phyloP scores from a whole-genome alignment of 2,329 filamentous ascomycete species.

The Penicillium expansum region DNA sequence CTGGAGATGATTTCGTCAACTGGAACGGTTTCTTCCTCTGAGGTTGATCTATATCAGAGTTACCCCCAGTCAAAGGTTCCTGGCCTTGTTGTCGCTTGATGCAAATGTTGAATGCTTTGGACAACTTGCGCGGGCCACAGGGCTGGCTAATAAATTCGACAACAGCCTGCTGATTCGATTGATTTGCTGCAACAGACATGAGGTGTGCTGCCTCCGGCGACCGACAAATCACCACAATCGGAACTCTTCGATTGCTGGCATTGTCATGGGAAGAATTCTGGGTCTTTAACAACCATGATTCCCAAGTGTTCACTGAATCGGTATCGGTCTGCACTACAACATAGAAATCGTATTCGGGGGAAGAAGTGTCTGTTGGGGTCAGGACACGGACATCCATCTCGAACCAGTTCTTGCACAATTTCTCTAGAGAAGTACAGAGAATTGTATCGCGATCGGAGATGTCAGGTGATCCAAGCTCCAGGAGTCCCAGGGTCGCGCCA shows the following conservation, averaged over 20 bases:
- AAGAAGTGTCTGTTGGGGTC: neutral
- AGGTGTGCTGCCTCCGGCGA: conserved; percentile 23
- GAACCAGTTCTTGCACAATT: conserved; percentile 17
- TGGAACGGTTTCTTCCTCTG: neutral
- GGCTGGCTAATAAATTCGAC: conserved; percentile 38
- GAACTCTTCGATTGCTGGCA: conserved; percentile 12
- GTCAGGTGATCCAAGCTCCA: neutral
- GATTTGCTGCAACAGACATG: conserved; percentile 15
- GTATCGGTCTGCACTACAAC: conserved; percentile 25
- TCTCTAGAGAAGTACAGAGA: neutral
- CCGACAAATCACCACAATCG: conserved; percentile 32
- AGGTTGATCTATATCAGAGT: neutral
- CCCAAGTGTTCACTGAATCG: conserved; percentile 16
- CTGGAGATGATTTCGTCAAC: neutral
- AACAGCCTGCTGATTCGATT: conserved; percentile 11
- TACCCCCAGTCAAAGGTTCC: conserved; percentile 1
- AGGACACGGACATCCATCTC: neutral
- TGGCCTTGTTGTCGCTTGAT: conserved; percentile 17
- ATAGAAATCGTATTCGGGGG: conserved; percentile 21
- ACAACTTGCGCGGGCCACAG: conserved; percentile 36
- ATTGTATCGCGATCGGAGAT: neutral
- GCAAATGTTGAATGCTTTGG: conserved; percentile 28
- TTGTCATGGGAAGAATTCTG: neutral
- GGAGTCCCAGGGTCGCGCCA: neutral
- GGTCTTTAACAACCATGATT: conserved; percentile 11